These are phyloP conservation scores for Crotalaria pallida DNA, from an alignment of 306 rosid genomes.

Conservation along the genomic window DNA sequence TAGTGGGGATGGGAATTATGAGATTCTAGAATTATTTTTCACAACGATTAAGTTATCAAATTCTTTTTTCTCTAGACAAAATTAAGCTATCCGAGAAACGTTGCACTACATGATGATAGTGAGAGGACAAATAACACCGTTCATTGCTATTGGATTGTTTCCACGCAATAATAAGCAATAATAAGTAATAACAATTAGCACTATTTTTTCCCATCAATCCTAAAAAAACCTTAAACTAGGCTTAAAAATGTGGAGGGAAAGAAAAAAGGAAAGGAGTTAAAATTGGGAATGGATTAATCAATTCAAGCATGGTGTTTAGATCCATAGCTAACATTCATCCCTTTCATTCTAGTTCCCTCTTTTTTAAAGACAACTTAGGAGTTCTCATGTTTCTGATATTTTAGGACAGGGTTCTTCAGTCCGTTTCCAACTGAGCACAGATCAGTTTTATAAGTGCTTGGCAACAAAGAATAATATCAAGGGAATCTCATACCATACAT, in stretches of 20 bases:
- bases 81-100: background rate
- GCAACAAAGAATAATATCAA: background rate
- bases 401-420: background rate
- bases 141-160: background rate
- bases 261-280: background rate
- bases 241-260: background rate
- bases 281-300: background rate
- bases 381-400: background rate
- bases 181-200: background rate
- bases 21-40: background rate
- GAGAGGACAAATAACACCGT: background rate
- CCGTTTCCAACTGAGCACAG: background rate
- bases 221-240: background rate
- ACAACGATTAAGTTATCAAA: background rate
- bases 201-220: background rate
- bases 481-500: background rate
- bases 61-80: background rate
- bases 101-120: background rate
- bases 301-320: background rate
- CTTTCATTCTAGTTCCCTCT: background rate
- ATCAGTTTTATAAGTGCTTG: background rate
- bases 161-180: background rate
- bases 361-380: background rate
- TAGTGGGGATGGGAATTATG: background rate
- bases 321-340: background rate